Conservation (phyloP, 768 basidiomycete genomes). For the Auriscalpium vulgare region DNA sequence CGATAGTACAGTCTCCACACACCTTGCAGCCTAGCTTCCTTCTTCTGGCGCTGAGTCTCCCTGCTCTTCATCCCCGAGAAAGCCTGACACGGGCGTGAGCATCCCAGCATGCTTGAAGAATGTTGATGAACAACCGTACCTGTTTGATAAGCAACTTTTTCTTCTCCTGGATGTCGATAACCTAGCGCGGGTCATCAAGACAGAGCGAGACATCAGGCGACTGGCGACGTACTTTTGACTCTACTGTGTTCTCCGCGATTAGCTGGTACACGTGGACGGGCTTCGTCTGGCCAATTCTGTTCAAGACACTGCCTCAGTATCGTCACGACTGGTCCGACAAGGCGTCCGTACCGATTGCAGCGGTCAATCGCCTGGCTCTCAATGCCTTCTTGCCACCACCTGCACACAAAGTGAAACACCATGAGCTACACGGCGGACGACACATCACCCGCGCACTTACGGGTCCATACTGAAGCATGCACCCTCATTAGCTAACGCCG, state of each 20-base stretch:
- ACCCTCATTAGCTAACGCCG: slow-evolving; percentile 5
- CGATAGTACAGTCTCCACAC: slow-evolving; percentile 6
- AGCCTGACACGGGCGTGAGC: slow-evolving; percentile 38
- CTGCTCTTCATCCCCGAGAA: slow-evolving; percentile 76
- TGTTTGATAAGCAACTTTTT: slow-evolving; percentile 77
- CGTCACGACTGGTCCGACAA: background rate
- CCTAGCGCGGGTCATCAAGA: slow-evolving; percentile 25
- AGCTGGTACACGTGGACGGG: slow-evolving; percentile 82
- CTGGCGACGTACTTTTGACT: slow-evolving; percentile 54
- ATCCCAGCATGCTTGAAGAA: background rate
- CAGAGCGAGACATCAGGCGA: background rate
- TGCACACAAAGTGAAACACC: slow-evolving; percentile 18
- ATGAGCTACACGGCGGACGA: background rate
- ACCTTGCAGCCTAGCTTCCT: slow-evolving; percentile 80
- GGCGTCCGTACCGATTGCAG: slow-evolving; percentile 49
- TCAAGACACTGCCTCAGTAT: background rate
- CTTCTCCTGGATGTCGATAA: slow-evolving; percentile 79
- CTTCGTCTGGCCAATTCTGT: slow-evolving; percentile 73
- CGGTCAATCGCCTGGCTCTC: slow-evolving; percentile 80
- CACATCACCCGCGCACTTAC: slow-evolving; percentile 42
- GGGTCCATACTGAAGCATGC: slow-evolving; percentile 61
- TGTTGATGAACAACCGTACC: slow-evolving; percentile 28
- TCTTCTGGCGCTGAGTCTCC: slow-evolving; percentile 69
- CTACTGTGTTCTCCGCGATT: slow-evolving; percentile 85
- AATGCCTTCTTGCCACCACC: slow-evolving; percentile 87